Conservation (phyloP, 129 eudicot species). For the Oenanthe sinensis region DNA sequence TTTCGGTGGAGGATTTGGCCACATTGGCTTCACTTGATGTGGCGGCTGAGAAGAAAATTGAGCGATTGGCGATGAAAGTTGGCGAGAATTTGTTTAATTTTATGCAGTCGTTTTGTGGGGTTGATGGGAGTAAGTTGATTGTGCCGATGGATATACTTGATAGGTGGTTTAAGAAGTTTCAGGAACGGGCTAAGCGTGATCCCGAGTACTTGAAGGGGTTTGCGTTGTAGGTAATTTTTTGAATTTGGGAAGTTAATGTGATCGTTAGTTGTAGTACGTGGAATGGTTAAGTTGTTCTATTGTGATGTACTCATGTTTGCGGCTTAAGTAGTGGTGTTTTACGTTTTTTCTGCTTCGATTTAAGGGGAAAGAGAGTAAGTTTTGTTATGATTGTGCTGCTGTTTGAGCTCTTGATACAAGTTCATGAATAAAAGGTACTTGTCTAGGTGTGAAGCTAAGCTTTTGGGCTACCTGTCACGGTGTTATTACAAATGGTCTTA, state of each 20-base stretch:
- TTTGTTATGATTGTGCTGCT: too few species aligned
- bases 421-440: too few species aligned
- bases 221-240: conserved; percentile 35
- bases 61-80: conserved; percentile 79
- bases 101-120: conserved; percentile 98
- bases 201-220: conserved; percentile 91
- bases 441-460: too few species aligned
- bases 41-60: conserved; percentile 67
- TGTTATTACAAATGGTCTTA: too few species aligned
- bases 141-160: conserved; percentile 97
- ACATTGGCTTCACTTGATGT: conserved; percentile 79
- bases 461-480: too few species aligned
- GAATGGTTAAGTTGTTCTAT: background rate
- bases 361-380: too few species aligned
- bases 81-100: conserved; percentile 93
- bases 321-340: background rate
- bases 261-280: background rate
- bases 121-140: conserved; percentile 76
- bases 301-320: background rate
- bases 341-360: background rate
- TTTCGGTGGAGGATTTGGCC: conserved; percentile 68
- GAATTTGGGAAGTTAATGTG: background rate
- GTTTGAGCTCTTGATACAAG: too few species aligned
- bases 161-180: conserved; percentile 97
- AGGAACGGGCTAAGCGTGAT: conserved; percentile 84